Evolutionary conservation across 1,139 yeast genomes (phyloP).

Genomic region (Suhomyces bolitotheri): DNA sequence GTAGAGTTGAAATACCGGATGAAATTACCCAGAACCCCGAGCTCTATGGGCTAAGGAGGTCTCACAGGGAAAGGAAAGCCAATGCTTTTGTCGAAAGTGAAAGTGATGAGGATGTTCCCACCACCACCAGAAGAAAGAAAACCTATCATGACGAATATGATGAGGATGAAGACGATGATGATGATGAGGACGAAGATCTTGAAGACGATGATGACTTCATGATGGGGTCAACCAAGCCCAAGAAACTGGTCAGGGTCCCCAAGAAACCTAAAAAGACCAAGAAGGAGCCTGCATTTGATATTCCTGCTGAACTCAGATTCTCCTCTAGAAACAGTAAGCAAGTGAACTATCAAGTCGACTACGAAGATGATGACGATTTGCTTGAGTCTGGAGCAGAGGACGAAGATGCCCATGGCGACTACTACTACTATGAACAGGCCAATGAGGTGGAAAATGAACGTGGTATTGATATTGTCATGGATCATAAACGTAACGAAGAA

Average conservation of each 20-base stretch:
- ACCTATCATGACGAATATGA: constrained; percentile 30
- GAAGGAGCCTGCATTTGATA: constrained; percentile 4
- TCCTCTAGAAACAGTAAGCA: constrained; percentile 69
- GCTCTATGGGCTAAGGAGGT: constrained; percentile 86
- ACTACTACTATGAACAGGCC: constrained; percentile 42
- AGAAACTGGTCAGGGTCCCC: constrained; percentile 13
- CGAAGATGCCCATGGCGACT: constrained; percentile 33
- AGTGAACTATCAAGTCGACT: constrained; percentile 77
- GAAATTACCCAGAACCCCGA: constrained; percentile 72
- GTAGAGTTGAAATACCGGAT: constrained; percentile 28
- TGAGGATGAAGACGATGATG: constrained; percentile 31
- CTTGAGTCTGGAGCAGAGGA: constrained; percentile 56
- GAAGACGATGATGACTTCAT: constrained; percentile 35
- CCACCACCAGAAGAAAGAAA: constrained; percentile 16
- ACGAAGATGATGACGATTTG: constrained; percentile 64
- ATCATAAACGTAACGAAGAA: constrained; percentile 47
- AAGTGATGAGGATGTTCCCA: constrained; percentile 32
- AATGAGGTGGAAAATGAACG: constrained; percentile 38
- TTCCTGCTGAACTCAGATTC: constrained; percentile 59
- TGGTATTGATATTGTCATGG: constrained; percentile 54
- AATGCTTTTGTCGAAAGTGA: constrained; percentile 45
- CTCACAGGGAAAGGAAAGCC: constrained; percentile 64
- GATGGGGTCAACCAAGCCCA: constrained; percentile 18
- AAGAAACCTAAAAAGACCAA: constrained; percentile 13
- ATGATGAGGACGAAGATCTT: constrained; percentile 25